Conservation (phyloP, 73 alveolate genomes). For the Symbiodinium pilosum region DNA sequence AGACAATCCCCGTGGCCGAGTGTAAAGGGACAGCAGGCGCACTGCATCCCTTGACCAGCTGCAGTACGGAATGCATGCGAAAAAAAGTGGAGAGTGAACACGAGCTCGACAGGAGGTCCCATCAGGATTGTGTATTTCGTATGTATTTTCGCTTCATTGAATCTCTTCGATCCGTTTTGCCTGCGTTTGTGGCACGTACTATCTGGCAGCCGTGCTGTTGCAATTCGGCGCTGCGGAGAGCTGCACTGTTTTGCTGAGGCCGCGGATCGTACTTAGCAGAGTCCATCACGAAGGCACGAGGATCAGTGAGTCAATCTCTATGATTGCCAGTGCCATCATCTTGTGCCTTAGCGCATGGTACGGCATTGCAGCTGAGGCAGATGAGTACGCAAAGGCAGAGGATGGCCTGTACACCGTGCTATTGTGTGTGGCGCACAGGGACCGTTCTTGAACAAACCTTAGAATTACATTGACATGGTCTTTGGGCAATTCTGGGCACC, state of each 20-base stretch:
- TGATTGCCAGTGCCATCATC: neutral
- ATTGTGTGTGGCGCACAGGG: slow-evolving; percentile 6
- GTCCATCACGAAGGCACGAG: slow-evolving; percentile 86
- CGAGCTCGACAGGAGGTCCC: too few species aligned
- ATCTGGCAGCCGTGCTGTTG: neutral
- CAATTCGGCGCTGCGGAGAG: neutral
- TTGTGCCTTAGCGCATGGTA: neutral
- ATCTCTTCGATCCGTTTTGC: too few species aligned
- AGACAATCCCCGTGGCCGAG: too few species aligned
- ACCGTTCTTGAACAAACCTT: neutral
- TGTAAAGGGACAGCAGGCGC: too few species aligned
- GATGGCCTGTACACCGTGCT: slow-evolving; percentile 88
- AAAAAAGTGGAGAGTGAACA: too few species aligned
- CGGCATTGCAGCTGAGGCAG: slow-evolving; percentile 16
- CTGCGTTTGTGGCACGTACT: too few species aligned
- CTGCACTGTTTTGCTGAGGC: neutral
- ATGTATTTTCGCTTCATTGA: too few species aligned
- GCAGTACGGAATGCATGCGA: too few species aligned
- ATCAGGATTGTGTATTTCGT: too few species aligned
- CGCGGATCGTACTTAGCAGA: slow-evolving; percentile 87
- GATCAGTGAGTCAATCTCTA: neutral
- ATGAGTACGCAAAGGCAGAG: slow-evolving; percentile 68
- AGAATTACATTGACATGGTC: neutral
- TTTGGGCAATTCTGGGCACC: neutral
- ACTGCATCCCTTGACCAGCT: too few species aligned